A percentile compares a stretch with the other conserved stretches of the same genome.
phyloP scores from a whole-genome alignment of 352 stramenopile species.

The Phytopythium vexans region DNA sequence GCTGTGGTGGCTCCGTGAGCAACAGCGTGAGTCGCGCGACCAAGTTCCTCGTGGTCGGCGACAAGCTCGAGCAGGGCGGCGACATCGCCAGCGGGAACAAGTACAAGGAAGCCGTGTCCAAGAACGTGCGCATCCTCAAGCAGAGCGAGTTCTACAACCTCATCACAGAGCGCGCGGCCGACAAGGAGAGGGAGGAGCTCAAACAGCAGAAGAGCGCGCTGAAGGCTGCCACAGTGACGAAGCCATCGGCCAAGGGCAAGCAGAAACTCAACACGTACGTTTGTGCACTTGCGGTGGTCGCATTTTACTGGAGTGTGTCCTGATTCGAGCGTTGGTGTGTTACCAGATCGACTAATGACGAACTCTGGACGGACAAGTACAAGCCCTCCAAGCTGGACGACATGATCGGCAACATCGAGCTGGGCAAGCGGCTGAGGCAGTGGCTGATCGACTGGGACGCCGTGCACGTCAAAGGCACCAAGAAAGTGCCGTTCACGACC shows the following conservation, averaged over 20 bases:
- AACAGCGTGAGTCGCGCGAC: constrained; percentile 63
- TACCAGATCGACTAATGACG: constrained; percentile 38
- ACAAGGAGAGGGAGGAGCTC: constrained; percentile 57
- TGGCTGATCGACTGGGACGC: constrained; percentile 86
- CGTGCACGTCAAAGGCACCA: constrained; percentile 79
- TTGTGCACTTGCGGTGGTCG: neutral
- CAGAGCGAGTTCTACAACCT: constrained; percentile 88
- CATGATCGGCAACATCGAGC: constrained; percentile 94
- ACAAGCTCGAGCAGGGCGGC: constrained; percentile 63
- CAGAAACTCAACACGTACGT: constrained; percentile 42
- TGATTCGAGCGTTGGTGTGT: constrained; percentile 4
- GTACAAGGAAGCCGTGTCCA: constrained; percentile 86
- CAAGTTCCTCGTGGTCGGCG: constrained; percentile 75
- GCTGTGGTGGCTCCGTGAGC: constrained; percentile 62
- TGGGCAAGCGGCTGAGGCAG: constrained; percentile 81
- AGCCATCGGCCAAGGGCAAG: constrained; percentile 49
- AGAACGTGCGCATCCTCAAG: constrained; percentile 83
- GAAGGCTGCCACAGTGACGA: constrained; percentile 49
- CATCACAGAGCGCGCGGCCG: constrained; percentile 62
- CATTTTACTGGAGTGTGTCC: constrained; percentile 1
- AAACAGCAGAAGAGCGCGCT: constrained; percentile 53
- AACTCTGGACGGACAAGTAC: constrained; percentile 97
- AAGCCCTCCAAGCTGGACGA: constrained; percentile 88
- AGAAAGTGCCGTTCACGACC: constrained; percentile 73
- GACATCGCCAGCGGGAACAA: constrained; percentile 67